Conservation (phyloP, 139 green algal species). For the Micromonas pusilla region DNA sequence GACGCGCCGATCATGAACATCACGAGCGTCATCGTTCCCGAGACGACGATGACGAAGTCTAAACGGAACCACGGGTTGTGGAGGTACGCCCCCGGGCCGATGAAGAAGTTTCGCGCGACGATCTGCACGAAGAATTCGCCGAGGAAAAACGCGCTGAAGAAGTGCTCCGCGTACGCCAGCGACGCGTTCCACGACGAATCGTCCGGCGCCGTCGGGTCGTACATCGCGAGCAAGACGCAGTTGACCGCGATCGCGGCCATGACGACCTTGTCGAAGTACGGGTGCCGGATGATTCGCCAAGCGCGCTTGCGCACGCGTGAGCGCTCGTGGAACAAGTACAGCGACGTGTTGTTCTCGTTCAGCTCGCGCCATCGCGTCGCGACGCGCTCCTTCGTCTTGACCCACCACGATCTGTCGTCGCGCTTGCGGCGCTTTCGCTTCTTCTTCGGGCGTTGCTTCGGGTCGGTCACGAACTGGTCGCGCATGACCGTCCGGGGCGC, state of each 20-base stretch:
- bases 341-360: constrained; percentile 17
- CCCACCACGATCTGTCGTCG: not conserved
- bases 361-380: not conserved
- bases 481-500: not conserved
- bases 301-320: not conserved
- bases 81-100: constrained; percentile 31
- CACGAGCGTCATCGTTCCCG: constrained; percentile 4
- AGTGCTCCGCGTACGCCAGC: constrained; percentile 41
- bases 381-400: not conserved
- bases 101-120: constrained; percentile 27
- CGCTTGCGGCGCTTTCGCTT: not conserved
- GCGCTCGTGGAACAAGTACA: not conserved
- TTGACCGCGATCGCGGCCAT: constrained; percentile 34
- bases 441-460: not conserved
- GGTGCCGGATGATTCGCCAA: not conserved
- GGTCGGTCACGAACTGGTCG: not conserved
- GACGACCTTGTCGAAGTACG: not conserved
- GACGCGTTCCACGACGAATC: constrained; percentile 27
- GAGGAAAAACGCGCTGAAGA: constrained; percentile 43
- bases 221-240: constrained; percentile 37
- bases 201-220: constrained; percentile 27
- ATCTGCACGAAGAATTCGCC: constrained; percentile 44
- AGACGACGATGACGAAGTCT: constrained; percentile 36
- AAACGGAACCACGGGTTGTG: constrained; percentile 31
- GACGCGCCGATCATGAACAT: not conserved